phyloP scores from a whole-genome alignment of 148 eudicot species.

The Diospyros lotus region DNA sequence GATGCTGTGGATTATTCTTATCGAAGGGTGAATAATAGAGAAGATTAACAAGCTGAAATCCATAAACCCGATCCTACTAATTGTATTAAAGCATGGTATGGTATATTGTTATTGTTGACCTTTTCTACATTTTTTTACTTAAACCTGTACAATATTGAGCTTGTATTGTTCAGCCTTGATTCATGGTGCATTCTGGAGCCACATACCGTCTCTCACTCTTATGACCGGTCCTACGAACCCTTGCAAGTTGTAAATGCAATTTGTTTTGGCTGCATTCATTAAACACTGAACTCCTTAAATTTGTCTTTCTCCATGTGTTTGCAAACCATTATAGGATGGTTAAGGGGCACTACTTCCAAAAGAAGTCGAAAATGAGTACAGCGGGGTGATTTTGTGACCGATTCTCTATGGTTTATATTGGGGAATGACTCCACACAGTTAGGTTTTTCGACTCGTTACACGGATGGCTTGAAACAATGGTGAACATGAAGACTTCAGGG shows the following conservation, averaged over 20 bases:
- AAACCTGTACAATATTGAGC: neutral
- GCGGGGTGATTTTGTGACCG: constrained; percentile 26
- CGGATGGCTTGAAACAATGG: constrained; percentile 32
- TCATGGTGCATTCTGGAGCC: neutral
- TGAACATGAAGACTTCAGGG: constrained; percentile 28
- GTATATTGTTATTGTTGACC: neutral
- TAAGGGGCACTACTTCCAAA: constrained; percentile 39
- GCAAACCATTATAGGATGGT: constrained; percentile 4
- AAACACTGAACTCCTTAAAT: too few species aligned
- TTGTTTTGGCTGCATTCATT: too few species aligned
- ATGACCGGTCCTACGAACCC: neutral
- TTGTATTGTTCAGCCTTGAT: neutral
- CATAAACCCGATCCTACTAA: too few species aligned
- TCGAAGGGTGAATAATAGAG: neutral
- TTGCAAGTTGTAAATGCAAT: too few species aligned
- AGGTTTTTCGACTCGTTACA: constrained; percentile 27
- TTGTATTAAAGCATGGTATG: too few species aligned
- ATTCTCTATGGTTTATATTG: constrained; percentile 17
- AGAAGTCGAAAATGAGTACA: constrained; percentile 33
- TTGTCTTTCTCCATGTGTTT: too few species aligned
- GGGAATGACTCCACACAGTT: constrained; percentile 29
- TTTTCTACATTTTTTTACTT: neutral
- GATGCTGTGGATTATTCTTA: neutral
- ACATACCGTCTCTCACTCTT: neutral
- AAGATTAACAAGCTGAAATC: too few species aligned